A percentile compares a stretch with the other conserved stretches of the same genome.
Evolutionary conservation across 2,329 filamentous ascomycete species (phyloP).

Genomic region (Escovopsis sp.): DNA sequence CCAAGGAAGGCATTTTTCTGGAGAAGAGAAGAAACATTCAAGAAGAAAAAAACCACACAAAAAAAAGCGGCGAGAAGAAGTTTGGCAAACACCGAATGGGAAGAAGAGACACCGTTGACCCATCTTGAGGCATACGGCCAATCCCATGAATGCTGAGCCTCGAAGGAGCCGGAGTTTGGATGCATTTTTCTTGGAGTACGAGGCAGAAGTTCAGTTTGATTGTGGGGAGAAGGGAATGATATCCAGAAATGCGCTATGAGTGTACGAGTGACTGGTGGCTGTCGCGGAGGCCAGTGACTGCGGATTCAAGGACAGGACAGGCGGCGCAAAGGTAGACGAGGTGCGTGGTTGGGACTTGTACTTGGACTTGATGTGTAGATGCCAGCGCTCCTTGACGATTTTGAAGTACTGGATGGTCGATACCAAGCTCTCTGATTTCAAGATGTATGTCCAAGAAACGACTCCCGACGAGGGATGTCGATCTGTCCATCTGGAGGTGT

Average conservation of each 20-base stretch:
- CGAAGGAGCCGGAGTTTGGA: neutral
- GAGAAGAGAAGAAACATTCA: no score
- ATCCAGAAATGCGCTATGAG: constrained; percentile 4
- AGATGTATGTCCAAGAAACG: no score
- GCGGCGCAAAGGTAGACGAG: constrained; percentile 8
- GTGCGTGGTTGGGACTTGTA: no score
- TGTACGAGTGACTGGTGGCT: neutral
- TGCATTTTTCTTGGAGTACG: constrained; percentile 13
- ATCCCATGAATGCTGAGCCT: neutral
- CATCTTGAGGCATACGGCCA: no score
- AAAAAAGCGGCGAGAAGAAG: no score
- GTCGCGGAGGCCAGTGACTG: neutral
- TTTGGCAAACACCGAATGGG: neutral
- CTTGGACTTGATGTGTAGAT: no score
- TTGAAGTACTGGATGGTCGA: no score
- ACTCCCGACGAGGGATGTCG: no score
- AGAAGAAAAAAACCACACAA: no score
- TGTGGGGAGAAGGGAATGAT: constrained; percentile 10
- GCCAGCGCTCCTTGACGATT: no score
- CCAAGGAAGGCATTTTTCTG: neutral
- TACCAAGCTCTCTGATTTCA: no score
- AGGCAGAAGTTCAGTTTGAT: constrained; percentile 3
- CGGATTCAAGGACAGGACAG: neutral
- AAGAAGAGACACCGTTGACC: neutral
- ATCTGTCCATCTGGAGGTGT: no score